Evolutionary conservation across 2,329 filamentous ascomycete genomes (phyloP).

Genomic region (Diaporthe sp.): DNA sequence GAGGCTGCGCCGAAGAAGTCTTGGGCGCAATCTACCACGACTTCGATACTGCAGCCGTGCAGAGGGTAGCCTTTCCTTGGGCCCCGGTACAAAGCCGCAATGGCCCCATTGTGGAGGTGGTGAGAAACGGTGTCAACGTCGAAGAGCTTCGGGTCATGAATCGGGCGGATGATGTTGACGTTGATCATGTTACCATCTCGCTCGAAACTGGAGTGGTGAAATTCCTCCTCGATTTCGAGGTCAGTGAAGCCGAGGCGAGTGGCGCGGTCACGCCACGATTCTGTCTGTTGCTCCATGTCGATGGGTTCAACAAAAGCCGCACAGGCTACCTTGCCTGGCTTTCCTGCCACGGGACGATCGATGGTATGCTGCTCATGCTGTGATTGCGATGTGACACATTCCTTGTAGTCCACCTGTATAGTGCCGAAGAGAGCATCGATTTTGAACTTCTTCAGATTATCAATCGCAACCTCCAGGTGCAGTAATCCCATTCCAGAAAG

Average conservation of each 20-base stretch:
- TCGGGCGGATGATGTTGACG: slow-evolving; percentile 68
- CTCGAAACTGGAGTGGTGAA: slow-evolving; percentile 60
- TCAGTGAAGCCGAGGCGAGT: slow-evolving; percentile 34
- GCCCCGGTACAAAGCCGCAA: slow-evolving; percentile 87
- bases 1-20: slow-evolving; percentile 78
- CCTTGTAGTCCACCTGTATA: slow-evolving; percentile 96
- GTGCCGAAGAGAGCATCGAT: slow-evolving; percentile 87
- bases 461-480: slow-evolving; percentile 92
- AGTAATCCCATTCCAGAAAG: slow-evolving; percentile 97
- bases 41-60: slow-evolving; percentile 78
- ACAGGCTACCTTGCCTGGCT: slow-evolving; percentile 82
- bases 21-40: slow-evolving; percentile 75
- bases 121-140: slow-evolving; percentile 66
- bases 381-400: slow-evolving; percentile 76
- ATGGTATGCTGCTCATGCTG: slow-evolving; percentile 73
- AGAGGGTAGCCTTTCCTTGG: slow-evolving; percentile 85
- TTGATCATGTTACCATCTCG: slow-evolving; percentile 79
- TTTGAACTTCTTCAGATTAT: slow-evolving; percentile 89
- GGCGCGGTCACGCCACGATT: slow-evolving; percentile 34
- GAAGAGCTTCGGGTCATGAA: slow-evolving; percentile 61
- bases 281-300: slow-evolving; percentile 48
- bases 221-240: slow-evolving; percentile 46
- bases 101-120: slow-evolving; percentile 82
- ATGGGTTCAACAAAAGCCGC: slow-evolving; percentile 76
- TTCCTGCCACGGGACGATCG: slow-evolving; percentile 85